Conservation (phyloP, 495 filamentous ascomycete species). For the Aspergillus egyptiacus region DNA sequence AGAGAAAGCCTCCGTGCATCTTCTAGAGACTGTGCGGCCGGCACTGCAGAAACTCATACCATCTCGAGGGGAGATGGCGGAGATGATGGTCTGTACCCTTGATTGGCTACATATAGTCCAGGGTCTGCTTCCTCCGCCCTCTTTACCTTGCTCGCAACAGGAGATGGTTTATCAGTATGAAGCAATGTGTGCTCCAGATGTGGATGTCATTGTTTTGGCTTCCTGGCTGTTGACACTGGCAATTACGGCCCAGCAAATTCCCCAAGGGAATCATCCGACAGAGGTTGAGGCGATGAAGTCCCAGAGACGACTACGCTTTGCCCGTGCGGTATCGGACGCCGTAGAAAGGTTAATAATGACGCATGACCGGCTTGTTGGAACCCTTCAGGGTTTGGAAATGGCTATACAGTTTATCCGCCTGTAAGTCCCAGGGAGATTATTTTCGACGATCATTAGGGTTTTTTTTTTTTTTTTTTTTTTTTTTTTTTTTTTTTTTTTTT, state of each 20-base stretch:
- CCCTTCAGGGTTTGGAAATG: slow-evolving; percentile 17
- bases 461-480: no score
- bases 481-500: no score
- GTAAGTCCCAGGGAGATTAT: slow-evolving; percentile 12
- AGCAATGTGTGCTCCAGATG: slow-evolving; percentile 17
- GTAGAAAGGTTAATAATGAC: slow-evolving; percentile 20
- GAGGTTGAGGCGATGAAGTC: not conserved
- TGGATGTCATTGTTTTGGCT: slow-evolving; percentile 20
- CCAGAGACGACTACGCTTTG: slow-evolving; percentile 5
- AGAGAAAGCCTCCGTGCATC: slow-evolving; percentile 7
- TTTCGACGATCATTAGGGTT: not conserved
- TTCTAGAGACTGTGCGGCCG: slow-evolving; percentile 10
- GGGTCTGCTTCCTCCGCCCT: slow-evolving; percentile 18
- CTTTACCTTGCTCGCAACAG: slow-evolving; percentile 8
- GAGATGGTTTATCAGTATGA: slow-evolving; percentile 20
- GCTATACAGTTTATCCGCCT: slow-evolving; percentile 21
- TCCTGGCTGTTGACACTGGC: slow-evolving; percentile 23
- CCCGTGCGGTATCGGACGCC: slow-evolving; percentile 15
- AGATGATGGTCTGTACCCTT: slow-evolving; percentile 11
- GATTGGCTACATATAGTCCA: slow-evolving; percentile 22
- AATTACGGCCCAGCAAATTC: slow-evolving; percentile 21
- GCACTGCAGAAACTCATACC: slow-evolving; percentile 22
- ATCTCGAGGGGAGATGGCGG: slow-evolving; percentile 14
- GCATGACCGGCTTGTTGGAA: slow-evolving; percentile 21
- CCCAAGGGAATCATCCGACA: not conserved